Evolutionary conservation across 306 rosid genomes (phyloP).

Genomic region (Castanea mollissima): DNA sequence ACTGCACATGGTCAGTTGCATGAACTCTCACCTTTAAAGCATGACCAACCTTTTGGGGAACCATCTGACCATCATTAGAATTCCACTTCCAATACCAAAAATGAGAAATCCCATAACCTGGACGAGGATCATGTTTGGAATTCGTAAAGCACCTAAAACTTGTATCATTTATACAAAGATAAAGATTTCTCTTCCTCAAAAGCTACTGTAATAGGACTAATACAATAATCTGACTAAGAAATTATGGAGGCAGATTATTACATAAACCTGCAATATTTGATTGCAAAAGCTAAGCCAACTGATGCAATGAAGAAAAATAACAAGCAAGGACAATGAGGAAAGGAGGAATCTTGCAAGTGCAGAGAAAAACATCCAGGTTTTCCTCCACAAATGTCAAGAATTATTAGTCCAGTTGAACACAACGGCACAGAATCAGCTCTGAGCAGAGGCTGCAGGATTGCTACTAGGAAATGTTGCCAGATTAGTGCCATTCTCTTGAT

Average conservation of each 20-base stretch:
- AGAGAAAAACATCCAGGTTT: constrained; percentile 23
- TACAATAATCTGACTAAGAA: constrained; percentile 25
- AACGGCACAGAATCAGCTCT: constrained; percentile 51
- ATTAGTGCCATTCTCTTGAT: constrained; percentile 47
- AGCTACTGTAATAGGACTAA: constrained; percentile 8
- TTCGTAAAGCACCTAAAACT: not conserved
- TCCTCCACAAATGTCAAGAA: constrained; percentile 17
- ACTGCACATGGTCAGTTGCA: not conserved
- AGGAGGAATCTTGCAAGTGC: constrained; percentile 30
- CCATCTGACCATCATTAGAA: not conserved
- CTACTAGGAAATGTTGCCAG: constrained; percentile 54
- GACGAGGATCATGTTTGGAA: not conserved
- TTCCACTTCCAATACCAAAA: not conserved
- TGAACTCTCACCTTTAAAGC: not conserved
- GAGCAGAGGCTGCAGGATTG: constrained; percentile 73
- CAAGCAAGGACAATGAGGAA: constrained; percentile 24
- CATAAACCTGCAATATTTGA: constrained; percentile 31
- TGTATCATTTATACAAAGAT: not conserved
- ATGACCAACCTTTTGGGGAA: not conserved
- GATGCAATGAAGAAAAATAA: not conserved
- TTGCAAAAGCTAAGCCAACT: constrained; percentile 27
- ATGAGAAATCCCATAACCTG: not conserved
- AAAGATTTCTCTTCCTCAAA: not conserved
- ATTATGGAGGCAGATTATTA: constrained; percentile 32
- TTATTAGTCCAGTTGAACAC: constrained; percentile 22